phyloP scores from a whole-genome alignment of 2,329 filamentous ascomycete genomes.

The Pseudogymnoascus sp. region DNA sequence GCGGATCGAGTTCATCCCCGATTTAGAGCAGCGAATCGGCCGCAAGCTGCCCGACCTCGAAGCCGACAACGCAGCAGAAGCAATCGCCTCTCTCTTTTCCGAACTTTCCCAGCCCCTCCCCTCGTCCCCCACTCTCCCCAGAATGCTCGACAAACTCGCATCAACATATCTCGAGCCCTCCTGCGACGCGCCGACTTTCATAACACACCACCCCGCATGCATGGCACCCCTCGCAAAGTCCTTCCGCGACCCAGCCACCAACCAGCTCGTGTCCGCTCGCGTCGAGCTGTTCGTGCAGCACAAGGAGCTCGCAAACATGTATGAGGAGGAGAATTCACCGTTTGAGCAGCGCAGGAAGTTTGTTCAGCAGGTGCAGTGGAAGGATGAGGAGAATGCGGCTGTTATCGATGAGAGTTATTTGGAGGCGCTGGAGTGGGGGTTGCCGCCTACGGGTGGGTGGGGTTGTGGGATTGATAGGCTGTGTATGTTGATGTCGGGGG shows the following conservation, averaged over 20 bases:
- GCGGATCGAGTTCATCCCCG: slow-evolving; percentile 73
- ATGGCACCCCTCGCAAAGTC: slow-evolving; percentile 90
- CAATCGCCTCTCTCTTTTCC: slow-evolving; percentile 49
- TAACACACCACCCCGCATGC: slow-evolving; percentile 80
- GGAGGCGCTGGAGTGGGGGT: slow-evolving; percentile 72
- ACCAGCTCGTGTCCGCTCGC: slow-evolving; percentile 69
- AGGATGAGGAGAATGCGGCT: slow-evolving; percentile 26
- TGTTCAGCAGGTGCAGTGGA: slow-evolving; percentile 43
- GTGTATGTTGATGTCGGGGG: slow-evolving; percentile 81
- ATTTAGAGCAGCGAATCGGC: slow-evolving; percentile 61
- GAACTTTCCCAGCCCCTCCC: slow-evolving; percentile 42
- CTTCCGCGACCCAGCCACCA: slow-evolving; percentile 61
- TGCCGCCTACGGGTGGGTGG: slow-evolving; percentile 97
- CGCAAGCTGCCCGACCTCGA: slow-evolving; percentile 31
- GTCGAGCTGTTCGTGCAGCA: slow-evolving; percentile 77
- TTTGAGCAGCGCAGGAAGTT: slow-evolving; percentile 82
- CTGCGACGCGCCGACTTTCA: slow-evolving; percentile 69
- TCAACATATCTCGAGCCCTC: slow-evolving; percentile 68
- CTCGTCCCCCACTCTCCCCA: slow-evolving; percentile 48
- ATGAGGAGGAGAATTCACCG: slow-evolving; percentile 95
- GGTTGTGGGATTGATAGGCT: slow-evolving; percentile 87
- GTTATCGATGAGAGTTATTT: slow-evolving; percentile 63
- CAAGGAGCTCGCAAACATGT: slow-evolving; percentile 87
- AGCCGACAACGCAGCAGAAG: slow-evolving; percentile 44
- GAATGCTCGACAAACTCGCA: slow-evolving; percentile 75